Conservation (phyloP, 2,329 filamentous ascomycete species). For the Penicillium carneum region DNA sequence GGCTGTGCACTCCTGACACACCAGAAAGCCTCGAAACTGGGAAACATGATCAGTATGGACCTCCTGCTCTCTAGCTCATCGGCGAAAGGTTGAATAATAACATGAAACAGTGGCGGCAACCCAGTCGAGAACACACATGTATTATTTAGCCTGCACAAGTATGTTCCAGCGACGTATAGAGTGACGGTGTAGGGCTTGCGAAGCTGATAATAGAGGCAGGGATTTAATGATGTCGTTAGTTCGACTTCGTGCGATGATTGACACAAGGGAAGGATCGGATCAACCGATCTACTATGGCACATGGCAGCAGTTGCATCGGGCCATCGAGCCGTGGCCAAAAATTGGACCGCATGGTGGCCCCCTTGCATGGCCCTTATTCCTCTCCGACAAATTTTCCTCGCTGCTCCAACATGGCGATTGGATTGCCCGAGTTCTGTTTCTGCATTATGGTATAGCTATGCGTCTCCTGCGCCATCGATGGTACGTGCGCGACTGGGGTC, state of each 20-base stretch:
- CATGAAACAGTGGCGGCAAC: constrained; percentile 4
- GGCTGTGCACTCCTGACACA: constrained; percentile 32
- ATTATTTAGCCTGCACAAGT: constrained; percentile 33
- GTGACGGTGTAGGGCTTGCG: background rate
- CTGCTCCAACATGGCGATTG: constrained; percentile 42
- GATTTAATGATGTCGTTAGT: constrained; percentile 37
- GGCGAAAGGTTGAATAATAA: background rate
- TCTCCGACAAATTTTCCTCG: constrained; percentile 37
- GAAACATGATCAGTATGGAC: constrained; percentile 14
- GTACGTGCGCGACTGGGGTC: constrained; percentile 45
- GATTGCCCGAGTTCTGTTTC: constrained; percentile 41
- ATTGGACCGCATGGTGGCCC: constrained; percentile 40
- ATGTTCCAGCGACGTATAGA: background rate
- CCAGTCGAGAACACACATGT: constrained; percentile 11
- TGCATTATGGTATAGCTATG: constrained; percentile 43
- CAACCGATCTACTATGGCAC: constrained; percentile 33
- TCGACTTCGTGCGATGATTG: constrained; percentile 30
- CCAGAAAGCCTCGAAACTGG: constrained; percentile 20
- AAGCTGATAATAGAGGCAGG: constrained; percentile 23
- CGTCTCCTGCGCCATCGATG: constrained; percentile 44
- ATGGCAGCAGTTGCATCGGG: constrained; percentile 39
- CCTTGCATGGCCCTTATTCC: constrained; percentile 43
- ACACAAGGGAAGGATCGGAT: constrained; percentile 22
- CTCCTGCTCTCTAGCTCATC: too few relatives aligned
- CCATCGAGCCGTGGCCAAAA: constrained; percentile 41